phyloP scores from a whole-genome alignment of 2,329 filamentous ascomycete species.

The Cladosporium oxysporum region DNA sequence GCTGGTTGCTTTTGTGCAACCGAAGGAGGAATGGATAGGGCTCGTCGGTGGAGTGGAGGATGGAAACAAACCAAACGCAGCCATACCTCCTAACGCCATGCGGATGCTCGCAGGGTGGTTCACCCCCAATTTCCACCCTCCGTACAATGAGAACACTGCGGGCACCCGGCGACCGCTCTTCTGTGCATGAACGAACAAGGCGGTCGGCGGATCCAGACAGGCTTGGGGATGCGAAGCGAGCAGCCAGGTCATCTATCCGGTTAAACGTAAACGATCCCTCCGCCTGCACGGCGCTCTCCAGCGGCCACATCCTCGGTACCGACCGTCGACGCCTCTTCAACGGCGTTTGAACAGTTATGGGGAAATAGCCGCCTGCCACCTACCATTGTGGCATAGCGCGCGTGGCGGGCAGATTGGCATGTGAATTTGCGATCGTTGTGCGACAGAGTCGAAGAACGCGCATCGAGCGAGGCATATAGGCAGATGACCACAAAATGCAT shows the following conservation, averaged over 20 bases:
- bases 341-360: not conserved
- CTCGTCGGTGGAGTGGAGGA: not conserved
- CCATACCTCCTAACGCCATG: slow-evolving; percentile 5
- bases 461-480: not conserved
- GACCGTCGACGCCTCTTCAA: not conserved
- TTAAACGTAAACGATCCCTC: slow-evolving; percentile 18
- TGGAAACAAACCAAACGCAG: not conserved
- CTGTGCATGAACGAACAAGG: slow-evolving; percentile 4
- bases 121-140: not conserved
- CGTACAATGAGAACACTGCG: not conserved
- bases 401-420: not conserved
- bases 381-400: not conserved
- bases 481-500: slow-evolving; percentile 6
- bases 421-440: not conserved
- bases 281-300: slow-evolving; percentile 7
- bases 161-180: slow-evolving; percentile 12
- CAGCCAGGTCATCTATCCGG: slow-evolving; percentile 6
- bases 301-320: slow-evolving; percentile 17
- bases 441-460: not conserved
- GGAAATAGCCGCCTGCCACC: slow-evolving; percentile 9
- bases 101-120: not conserved
- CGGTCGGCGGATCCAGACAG: not conserved
- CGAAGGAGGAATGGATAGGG: not conserved
- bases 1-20: not conserved
- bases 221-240: slow-evolving; percentile 6